phyloP scores from a whole-genome alignment of 352 stramenopile species.

The Nothophytophthora sp. region DNA sequence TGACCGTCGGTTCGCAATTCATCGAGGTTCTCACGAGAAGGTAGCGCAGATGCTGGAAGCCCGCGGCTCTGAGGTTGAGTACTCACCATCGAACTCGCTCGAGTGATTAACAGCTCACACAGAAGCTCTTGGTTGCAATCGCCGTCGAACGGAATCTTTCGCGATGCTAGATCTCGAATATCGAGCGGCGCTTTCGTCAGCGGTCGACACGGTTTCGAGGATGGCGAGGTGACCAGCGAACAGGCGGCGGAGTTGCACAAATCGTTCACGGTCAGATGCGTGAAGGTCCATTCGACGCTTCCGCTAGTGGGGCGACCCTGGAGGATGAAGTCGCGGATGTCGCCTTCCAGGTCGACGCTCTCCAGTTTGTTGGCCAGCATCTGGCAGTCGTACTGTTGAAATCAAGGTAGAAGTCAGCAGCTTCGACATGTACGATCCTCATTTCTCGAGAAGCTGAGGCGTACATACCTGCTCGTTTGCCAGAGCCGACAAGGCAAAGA shows the following conservation, averaged over 20 bases:
- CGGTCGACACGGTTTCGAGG: conserved; percentile 42
- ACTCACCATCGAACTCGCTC: no score
- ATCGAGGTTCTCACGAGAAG: conserved; percentile 1
- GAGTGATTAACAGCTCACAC: conserved; percentile 41
- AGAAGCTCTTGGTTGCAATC: conserved; percentile 58
- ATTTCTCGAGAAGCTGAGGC: no score
- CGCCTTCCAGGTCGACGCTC: conserved; percentile 63
- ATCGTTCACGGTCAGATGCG: conserved; percentile 68
- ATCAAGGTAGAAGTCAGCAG: background rate
- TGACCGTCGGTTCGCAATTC: conserved; percentile 14
- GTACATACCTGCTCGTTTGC: conserved; percentile 85
- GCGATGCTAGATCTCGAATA: conserved; percentile 63
- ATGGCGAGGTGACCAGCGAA: conserved; percentile 41
- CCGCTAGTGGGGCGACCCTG: conserved; percentile 17
- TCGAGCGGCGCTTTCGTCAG: conserved; percentile 56
- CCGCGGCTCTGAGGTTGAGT: background rate
- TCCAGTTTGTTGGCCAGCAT: conserved; percentile 75
- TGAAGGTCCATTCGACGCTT: conserved; percentile 13
- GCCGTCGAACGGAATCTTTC: conserved; percentile 62
- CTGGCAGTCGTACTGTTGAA: conserved; percentile 82
- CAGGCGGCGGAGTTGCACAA: conserved; percentile 44
- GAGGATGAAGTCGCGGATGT: conserved; percentile 77
- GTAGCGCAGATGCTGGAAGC: background rate
- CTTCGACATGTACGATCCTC: background rate
- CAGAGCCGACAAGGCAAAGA: conserved; percentile 81